Base-by-base conservation (phyloP, 805 yeast genomes). In the Pichia exigua region DNA sequence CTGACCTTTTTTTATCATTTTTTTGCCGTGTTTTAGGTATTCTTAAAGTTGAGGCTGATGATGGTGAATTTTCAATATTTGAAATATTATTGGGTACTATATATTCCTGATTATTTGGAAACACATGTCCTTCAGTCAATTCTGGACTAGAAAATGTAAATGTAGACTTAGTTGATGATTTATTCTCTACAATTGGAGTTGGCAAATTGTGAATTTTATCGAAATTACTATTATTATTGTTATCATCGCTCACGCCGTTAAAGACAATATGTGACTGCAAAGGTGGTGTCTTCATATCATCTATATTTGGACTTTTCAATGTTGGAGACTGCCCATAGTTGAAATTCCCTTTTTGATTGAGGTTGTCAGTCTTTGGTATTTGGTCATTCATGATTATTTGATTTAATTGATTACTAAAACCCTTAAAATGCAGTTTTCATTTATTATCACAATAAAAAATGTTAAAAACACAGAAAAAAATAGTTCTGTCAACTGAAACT, bases 151-250 rank as follows among this genome's bases (percentile, higher is more conserved):
- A 28, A 24, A 18, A 30, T n/a, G 39, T n/a, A n/a, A 35, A 35
- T 35, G 11, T 7, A 7, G 39, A n/a, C 11, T n/a, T 35, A 35
- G 4, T 35, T 17, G 39, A 35, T 35, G 39, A 7, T n/a, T 21
- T n/a, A 30, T 30, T 45, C 6, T 30, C 18, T 4, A 40, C 50
- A 42, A 61, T 45, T 3, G 65, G 64, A 3, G 65, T 61, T 4
- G 66, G 63, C 21, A 63, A 49, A 42, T 60, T 54, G 17, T 60
- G 61, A 15, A 62, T 58, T 7, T 51, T 50, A 27, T 42, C 45
- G 35, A 48, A 53, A 21, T 9, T 46, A 10, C 10, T 22, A 21
- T 24, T 12, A 15, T 22, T 21, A 8, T 21, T 24, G n/a, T n/a
- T 27, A 26, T 41, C 20, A 18, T 4, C 24, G 6, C 2, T 27